Conservation (phyloP, 192 early-diverging fungal species). For the Linnemannia zychae region DNA sequence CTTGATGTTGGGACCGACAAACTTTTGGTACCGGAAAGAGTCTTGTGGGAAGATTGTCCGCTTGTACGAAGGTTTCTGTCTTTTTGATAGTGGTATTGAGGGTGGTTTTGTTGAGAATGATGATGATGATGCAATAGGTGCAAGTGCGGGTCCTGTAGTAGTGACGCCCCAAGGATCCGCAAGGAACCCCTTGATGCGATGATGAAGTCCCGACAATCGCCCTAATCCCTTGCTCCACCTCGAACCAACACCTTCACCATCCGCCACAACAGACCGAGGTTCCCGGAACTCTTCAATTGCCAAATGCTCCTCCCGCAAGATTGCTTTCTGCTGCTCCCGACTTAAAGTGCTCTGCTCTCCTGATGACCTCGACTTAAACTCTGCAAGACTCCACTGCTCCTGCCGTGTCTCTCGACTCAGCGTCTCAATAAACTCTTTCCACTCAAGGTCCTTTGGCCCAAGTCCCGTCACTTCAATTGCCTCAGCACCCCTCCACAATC, state of each 20-base stretch:
- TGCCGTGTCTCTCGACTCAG: conserved; percentile 16
- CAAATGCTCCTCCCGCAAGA: conserved; percentile 11
- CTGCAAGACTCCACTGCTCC: conserved; percentile 1
- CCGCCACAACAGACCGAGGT: background rate
- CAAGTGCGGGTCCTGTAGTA: background rate
- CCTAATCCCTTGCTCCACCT: background rate
- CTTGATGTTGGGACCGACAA: background rate
- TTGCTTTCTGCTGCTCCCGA: background rate
- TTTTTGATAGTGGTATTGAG: background rate
- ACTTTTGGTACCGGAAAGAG: conserved; percentile 26
- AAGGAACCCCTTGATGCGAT: conserved; percentile 6
- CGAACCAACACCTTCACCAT: background rate
- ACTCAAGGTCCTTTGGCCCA: conserved; percentile 5
- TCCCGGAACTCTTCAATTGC: conserved; percentile 18
- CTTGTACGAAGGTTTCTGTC: background rate
- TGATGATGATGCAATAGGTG: background rate
- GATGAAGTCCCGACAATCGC: background rate
- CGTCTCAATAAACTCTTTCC: conserved; percentile 32
- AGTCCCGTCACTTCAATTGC: conserved; percentile 35
- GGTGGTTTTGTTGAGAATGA: background rate
- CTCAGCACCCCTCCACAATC: conserved; percentile 31
- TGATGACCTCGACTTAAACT: background rate
- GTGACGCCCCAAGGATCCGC: background rate
- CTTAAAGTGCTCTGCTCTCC: background rate
- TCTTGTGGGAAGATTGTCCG: conserved; percentile 20